phyloP scores from a whole-genome alignment of 495 filamentous ascomycete species.

The Elaphomyces granulatus region DNA sequence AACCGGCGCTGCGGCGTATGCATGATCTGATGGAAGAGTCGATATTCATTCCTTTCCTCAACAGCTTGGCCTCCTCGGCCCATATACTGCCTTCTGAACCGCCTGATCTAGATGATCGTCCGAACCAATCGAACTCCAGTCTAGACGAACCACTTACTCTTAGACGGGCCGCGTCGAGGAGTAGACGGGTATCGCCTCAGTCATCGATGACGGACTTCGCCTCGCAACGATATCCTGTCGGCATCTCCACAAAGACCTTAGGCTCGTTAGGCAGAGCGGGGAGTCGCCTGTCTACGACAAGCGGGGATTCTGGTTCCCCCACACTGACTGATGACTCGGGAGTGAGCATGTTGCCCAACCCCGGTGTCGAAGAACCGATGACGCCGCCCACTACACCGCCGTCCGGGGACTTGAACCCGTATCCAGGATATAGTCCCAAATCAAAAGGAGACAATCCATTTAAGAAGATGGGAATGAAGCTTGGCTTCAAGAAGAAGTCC shows the following conservation, averaged over 20 bases:
- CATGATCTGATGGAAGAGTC: conserved; percentile 97
- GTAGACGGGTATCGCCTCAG: conserved; percentile 29
- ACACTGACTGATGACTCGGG: conserved; percentile 36
- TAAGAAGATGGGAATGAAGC: conserved; percentile 74
- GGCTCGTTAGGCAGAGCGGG: conserved; percentile 18
- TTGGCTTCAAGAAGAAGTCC: conserved; percentile 53
- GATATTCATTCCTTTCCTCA: conserved; percentile 41
- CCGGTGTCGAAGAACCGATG: conserved; percentile 50
- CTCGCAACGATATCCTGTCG: conserved; percentile 11
- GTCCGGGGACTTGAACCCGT: conserved; percentile 41
- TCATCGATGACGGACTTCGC: conserved; percentile 27
- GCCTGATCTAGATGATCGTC: conserved; percentile 9
- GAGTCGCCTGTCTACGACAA: conserved; percentile 22
- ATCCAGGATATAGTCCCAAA: conserved; percentile 37
- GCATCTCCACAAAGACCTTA: background rate
- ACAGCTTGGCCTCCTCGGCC: conserved; percentile 21
- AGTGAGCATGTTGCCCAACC: conserved; percentile 29
- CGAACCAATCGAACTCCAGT: conserved; percentile 7
- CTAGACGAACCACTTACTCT: conserved; percentile 14
- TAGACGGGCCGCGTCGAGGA: conserved; percentile 15
- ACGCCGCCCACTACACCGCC: conserved; percentile 84
- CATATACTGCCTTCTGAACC: conserved; percentile 21
- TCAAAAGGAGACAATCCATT: conserved; percentile 46
- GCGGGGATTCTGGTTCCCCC: conserved; percentile 24
- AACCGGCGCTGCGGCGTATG: conserved; percentile 80